Conservation (phyloP, 805 yeast species). For the Metschnikowia henanensis region DNA sequence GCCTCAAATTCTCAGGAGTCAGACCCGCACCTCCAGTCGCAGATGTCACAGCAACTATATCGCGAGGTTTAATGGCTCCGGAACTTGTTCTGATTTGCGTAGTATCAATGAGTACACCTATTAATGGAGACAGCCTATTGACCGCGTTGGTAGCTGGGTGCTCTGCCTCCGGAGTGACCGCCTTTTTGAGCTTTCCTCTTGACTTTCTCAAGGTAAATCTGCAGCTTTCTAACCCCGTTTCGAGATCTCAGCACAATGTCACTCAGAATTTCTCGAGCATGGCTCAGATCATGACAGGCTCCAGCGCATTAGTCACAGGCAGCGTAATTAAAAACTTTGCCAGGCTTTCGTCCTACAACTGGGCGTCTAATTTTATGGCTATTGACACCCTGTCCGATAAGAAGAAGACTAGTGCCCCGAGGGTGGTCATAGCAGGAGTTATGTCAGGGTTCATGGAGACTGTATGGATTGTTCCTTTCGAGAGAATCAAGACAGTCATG, state of each 20-base stretch:
- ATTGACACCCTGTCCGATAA: conserved; percentile 41
- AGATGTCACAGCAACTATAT: too few species aligned
- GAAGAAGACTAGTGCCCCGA: conserved; percentile 72
- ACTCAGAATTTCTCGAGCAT: conserved; percentile 34
- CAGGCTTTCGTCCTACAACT: conserved; percentile 72
- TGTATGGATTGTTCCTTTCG: conserved; percentile 85
- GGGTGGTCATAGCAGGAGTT: conserved; percentile 79
- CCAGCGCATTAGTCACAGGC: conserved; percentile 75
- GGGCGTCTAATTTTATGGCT: conserved; percentile 67
- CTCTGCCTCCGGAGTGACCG: conserved; percentile 61
- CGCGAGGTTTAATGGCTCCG: too few species aligned
- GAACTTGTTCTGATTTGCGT: background rate
- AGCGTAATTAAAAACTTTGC: conserved; percentile 70
- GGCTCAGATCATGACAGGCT: conserved; percentile 52
- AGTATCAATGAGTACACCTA: conserved; percentile 10
- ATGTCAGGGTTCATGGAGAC: conserved; percentile 85
- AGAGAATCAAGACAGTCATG: conserved; percentile 77
- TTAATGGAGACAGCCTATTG: conserved; percentile 38
- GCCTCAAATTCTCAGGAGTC: too few species aligned
- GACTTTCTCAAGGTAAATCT: conserved; percentile 67
- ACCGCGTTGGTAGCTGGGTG: conserved; percentile 62
- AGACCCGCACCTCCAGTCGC: too few species aligned
- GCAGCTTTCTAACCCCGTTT: conserved; percentile 52
- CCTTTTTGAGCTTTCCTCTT: conserved; percentile 67
- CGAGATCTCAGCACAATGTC: conserved; percentile 34